Base-by-base conservation (phyloP, 495 filamentous ascomycete genomes). In the Alectoria sarmentosa region DNA sequence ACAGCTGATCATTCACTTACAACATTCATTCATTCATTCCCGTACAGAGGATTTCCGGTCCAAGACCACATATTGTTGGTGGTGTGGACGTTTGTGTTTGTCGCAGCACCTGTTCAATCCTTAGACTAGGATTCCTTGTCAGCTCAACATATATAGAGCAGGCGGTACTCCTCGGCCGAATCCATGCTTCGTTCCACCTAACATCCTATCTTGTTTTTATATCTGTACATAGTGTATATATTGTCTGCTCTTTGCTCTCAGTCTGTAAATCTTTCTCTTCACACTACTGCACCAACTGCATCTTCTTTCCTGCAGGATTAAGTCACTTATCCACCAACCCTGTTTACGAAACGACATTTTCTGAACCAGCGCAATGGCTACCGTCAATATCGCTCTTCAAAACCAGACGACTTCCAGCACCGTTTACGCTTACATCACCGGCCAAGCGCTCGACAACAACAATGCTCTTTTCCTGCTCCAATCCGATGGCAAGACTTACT, bases 391-490 rank as follows among this genome's bases (percentile, higher is more conserved):
- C 66, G 80, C 78, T 23, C 73, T 91, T 28, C 76, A 82, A 66
- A 91, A 91, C 70, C 78, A 81, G 61, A 86, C 85, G 21, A 73
- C 74, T n/a, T 86, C 84, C 1, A 74, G 75, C 66, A 81, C 75
- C 34, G 83, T 86, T 30, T 89, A 83, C 70, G 88, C 84, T n/a
- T 89, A 88, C 67, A 80, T 91, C 66, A 90, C 86, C 1, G 88
- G 88, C 38, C 78, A 76, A 26, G 86, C 84, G 39, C 73, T 88
- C 54, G 82, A 87, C 71, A 80, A 83, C 26, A 78, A 81, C 75
- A 83, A 85, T 68, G 74, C 76, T 21, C 75, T 85, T 4, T 80
- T 86, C 60, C 76, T 91, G 28, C 77, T 91, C 44, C 78, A 84
- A 70, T 73, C 85, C 32, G 86, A 90, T 63, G 83, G 81, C 65